Percentiles rank a stretch among this genome's conserved stretches.
phyloP scores from a whole-genome alignment of 2,329 filamentous ascomycete species.

The Paracorniculantispora psalliotae region DNA sequence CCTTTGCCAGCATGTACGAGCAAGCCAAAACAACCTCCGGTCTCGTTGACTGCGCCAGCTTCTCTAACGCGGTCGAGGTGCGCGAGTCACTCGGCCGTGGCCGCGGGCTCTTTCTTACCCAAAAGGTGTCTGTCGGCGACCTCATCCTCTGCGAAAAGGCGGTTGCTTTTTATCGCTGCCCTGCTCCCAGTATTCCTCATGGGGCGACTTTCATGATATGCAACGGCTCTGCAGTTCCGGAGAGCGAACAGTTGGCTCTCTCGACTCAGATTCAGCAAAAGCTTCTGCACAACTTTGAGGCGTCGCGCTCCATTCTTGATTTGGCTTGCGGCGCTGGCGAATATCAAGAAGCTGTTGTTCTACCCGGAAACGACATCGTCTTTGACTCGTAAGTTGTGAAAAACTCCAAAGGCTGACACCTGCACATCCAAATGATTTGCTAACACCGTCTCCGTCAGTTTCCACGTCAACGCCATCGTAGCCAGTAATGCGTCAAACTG shows the following conservation, averaged over 20 bases:
- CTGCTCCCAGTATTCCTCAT: no score
- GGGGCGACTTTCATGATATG: no score
- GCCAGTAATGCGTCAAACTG: neutral
- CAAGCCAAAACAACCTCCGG: neutral
- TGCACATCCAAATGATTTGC: no score
- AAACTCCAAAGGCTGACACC: no score
- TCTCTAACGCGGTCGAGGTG: neutral
- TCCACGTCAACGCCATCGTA: neutral
- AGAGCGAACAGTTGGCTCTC: neutral
- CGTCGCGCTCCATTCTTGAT: neutral
- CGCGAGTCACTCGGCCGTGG: neutral
- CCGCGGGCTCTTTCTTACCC: neutral
- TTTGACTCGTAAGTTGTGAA: neutral
- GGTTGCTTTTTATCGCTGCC: neutral
- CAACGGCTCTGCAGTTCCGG: no score
- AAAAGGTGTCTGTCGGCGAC: neutral
- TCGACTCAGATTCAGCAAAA: neutral
- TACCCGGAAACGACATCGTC: neutral
- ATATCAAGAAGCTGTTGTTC: no score
- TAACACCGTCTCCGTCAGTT: neutral
- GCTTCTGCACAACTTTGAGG: neutral
- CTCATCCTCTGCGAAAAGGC: constrained; percentile 1
- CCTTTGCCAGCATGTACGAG: neutral
- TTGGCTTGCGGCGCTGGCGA: neutral
- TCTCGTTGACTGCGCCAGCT: neutral